A percentile compares a stretch with the other conserved stretches of the same genome.
phyloP scores from a whole-genome alignment of 768 basidiomycete species.

The Candolleomyces aberdarensis region DNA sequence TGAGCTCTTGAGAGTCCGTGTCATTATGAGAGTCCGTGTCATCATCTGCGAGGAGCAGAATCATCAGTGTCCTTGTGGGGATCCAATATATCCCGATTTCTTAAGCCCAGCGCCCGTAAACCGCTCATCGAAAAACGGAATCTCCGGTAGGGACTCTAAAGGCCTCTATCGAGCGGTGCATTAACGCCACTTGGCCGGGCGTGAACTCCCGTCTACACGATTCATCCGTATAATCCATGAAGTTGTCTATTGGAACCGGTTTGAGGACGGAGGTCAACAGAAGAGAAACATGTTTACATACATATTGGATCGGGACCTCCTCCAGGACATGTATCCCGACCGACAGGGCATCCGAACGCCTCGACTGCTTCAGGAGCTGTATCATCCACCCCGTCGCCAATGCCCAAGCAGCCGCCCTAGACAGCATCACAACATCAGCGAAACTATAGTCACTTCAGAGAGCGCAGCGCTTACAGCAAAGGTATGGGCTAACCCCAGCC shows the following conservation, averaged over 20 bases:
- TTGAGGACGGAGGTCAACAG: too few relatives aligned
- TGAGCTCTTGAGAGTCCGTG: too few relatives aligned
- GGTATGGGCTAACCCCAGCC: slow-evolving; percentile 38
- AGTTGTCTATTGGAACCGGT: slow-evolving; percentile 24
- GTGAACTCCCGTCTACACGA: slow-evolving; percentile 26
- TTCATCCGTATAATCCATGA: slow-evolving; percentile 30
- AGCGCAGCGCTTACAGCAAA: slow-evolving; percentile 22
- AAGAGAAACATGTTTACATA: slow-evolving; percentile 10
- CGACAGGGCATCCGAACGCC: slow-evolving; percentile 32
- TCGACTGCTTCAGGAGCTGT: slow-evolving; percentile 34
- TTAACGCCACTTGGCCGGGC: slow-evolving; percentile 16
- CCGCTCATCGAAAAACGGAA: too few relatives aligned
- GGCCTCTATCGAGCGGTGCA: background rate
- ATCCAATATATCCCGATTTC: too few relatives aligned
- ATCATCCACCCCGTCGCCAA: slow-evolving; percentile 36
- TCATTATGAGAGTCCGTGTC: too few relatives aligned
- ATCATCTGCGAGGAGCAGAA: too few relatives aligned
- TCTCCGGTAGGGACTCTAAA: background rate
- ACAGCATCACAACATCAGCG: background rate
- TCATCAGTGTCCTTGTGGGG: too few relatives aligned
- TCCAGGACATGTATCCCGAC: slow-evolving; percentile 29
- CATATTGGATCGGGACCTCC: slow-evolving; percentile 35
- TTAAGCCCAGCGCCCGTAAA: too few relatives aligned
- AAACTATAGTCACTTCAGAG: background rate
- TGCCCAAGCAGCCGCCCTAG: slow-evolving; percentile 26